Evolutionary conservation across 108 stramenopile genomes (phyloP).

Genomic region (Craspedostauros australis): DNA sequence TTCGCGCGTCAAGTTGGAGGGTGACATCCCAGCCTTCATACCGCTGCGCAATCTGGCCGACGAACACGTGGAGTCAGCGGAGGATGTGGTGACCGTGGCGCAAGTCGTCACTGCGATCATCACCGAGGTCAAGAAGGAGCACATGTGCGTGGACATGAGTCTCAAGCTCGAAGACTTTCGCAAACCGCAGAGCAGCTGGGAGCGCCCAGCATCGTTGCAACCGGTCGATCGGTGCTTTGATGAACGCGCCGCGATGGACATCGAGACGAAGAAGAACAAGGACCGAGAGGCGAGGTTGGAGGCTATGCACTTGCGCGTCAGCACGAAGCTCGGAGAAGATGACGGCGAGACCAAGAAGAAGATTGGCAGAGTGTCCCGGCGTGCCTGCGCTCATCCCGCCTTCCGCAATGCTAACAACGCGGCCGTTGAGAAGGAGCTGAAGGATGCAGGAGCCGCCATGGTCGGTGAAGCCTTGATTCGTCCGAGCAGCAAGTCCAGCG

Average conservation of each 20-base stretch:
- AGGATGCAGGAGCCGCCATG: slow-evolving; percentile 63
- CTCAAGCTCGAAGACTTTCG: slow-evolving; percentile 80
- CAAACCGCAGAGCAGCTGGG: slow-evolving; percentile 75
- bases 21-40: slow-evolving; percentile 80
- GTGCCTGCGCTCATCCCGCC: slow-evolving; percentile 84
- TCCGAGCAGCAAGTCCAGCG: slow-evolving; percentile 74
- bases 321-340: slow-evolving; percentile 39
- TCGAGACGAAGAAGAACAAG: slow-evolving; percentile 72
- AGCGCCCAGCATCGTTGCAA: slow-evolving; percentile 61
- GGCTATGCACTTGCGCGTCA: slow-evolving; percentile 50
- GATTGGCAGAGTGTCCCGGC: slow-evolving; percentile 58
- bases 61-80: slow-evolving; percentile 81
- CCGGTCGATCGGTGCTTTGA: slow-evolving; percentile 68
- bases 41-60: slow-evolving; percentile 76
- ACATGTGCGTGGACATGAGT: slow-evolving; percentile 84
- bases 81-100: slow-evolving; percentile 74
- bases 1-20: slow-evolving; percentile 82
- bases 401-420: slow-evolving; percentile 74
- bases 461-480: slow-evolving; percentile 83
- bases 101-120: slow-evolving; percentile 75
- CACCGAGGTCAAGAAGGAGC: slow-evolving; percentile 88
- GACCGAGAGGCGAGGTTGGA: slow-evolving; percentile 71
- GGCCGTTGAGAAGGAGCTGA: slow-evolving; percentile 65
- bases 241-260: slow-evolving; percentile 36
- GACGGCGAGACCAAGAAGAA: slow-evolving; percentile 27